A percentile compares a stretch with the other conserved stretches of the same genome.
phyloP scores from a whole-genome alignment of 768 basidiomycete genomes.

The Pisolithus marmoratus region DNA sequence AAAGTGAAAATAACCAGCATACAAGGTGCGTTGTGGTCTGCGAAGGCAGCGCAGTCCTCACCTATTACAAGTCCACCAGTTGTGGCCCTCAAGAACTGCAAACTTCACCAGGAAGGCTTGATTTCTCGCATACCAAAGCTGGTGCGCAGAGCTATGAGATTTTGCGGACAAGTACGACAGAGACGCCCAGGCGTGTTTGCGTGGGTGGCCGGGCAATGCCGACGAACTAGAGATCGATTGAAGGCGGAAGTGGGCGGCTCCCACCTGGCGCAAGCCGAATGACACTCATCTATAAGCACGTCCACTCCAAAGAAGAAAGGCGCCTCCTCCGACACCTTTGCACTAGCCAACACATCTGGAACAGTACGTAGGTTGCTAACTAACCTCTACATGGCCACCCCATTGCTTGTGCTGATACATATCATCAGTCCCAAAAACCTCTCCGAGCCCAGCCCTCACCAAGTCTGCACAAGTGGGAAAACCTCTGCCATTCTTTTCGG shows the following conservation, averaged over 20 bases:
- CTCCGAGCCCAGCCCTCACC: constrained; percentile 29
- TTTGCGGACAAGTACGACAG: constrained; percentile 76
- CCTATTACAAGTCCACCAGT: too few species aligned
- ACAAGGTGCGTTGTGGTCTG: constrained; percentile 23
- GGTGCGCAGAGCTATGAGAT: constrained; percentile 65
- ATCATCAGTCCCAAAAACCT: constrained; percentile 16
- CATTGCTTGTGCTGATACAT: constrained; percentile 19
- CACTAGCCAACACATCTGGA: constrained; percentile 40
- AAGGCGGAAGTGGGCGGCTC: constrained; percentile 72
- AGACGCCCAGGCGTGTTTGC: constrained; percentile 64
- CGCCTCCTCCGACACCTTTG: constrained; percentile 42
- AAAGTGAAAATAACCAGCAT: constrained; percentile 13
- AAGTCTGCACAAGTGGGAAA: constrained; percentile 31
- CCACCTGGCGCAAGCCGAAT: neutral
- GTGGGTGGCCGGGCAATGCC: constrained; percentile 48
- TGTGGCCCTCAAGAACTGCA: too few species aligned
- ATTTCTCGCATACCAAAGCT: constrained; percentile 71
- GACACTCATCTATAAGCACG: constrained; percentile 32
- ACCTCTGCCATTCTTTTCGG: constrained; percentile 21
- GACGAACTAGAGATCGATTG: constrained; percentile 58
- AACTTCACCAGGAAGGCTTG: constrained; percentile 71
- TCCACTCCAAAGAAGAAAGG: constrained; percentile 50
- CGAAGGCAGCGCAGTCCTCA: constrained; percentile 27
- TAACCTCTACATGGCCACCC: neutral
- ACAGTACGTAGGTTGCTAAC: constrained; percentile 23